Evolutionary conservation across 768 basidiomycete species (phyloP), one percentile per base, ranked within the genome.

Genomic region (Mycena metata): DNA sequence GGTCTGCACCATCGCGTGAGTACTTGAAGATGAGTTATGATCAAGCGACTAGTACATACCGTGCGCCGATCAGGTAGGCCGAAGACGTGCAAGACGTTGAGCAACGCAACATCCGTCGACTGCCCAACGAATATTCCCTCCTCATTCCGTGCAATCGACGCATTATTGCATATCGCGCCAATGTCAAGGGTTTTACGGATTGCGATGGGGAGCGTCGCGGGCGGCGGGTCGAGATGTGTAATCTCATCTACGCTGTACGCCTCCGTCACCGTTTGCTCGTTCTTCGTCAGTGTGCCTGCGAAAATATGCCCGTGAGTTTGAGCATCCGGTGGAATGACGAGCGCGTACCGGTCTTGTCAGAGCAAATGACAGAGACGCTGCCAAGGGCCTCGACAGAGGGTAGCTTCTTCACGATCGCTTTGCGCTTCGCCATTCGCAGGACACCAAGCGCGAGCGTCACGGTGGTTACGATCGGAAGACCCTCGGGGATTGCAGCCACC

Each of bases 401-500:
- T 49, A 98, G 81, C 76, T 96, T 98, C 82, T 99, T 99, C 46
- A 99, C 96, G 67, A 99, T 98, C 0, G 96, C 96, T 68, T 96
- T 97, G 24, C 95, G 89, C 73, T 93, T 94, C 0, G 95, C 90
- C 97, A 98, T 98, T 12, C 97, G 82, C 71, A 98, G 79, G 3
- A 99, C 96, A 47, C 96, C 96, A 30, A 99, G 85, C 2, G 97
- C 97, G 43, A 99, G 89, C 5, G 97, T 99, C 24, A 99, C 96
- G 0, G 96, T 99, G 0, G 97, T 98, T 26, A 99, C 96, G 65
- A 99, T 98, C 0, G 96, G 96, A 17, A 99, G 81, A 16, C 96
- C 96, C 82, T 99, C 96, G 0, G 96, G 96, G 69, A 99, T 99
- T 49, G 96, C 96, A 62, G 96, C 96, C n/a, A 99, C 96, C 35